These are phyloP conservation scores for Calocybe indica DNA, from an alignment of 768 basidiomycete species.

Conservation along the genomic window DNA sequence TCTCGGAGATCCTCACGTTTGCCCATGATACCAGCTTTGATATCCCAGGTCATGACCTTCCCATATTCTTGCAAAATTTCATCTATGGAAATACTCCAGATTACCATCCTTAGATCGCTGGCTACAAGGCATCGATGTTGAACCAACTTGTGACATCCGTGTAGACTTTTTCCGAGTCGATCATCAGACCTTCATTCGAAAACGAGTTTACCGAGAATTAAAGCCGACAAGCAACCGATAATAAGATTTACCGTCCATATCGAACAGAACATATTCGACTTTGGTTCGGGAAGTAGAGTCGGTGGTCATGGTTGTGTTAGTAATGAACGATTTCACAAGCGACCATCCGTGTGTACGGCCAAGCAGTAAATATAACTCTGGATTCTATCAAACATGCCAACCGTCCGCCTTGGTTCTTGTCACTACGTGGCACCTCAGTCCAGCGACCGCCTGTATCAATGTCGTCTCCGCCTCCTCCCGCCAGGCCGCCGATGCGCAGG, in stretches of 20 bases:
- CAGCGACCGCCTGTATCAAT: conserved; percentile 7
- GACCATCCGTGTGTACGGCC: no score
- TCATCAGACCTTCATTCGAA: conserved; percentile 50
- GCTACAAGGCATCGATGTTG: conserved; percentile 3
- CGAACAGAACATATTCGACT: conserved; percentile 64
- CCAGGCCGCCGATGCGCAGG: conserved; percentile 26
- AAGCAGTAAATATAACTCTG: no score
- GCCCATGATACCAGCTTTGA: conserved; percentile 87
- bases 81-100: conserved; percentile 33
- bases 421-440: not conserved
- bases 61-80: conserved; percentile 67
- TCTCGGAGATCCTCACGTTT: conserved; percentile 43
- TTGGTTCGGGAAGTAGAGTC: conserved; percentile 13
- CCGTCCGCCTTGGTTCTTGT: no score
- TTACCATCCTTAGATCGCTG: not conserved
- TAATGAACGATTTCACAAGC: not conserved
- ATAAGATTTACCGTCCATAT: conserved; percentile 55
- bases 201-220: conserved; percentile 1
- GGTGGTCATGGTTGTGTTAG: conserved; percentile 5
- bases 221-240: not conserved
- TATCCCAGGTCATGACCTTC: conserved; percentile 80
- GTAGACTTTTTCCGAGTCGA: conserved; percentile 74
- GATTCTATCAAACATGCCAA: no score
- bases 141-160: conserved; percentile 71
- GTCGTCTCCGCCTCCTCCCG: conserved; percentile 10